Evolutionary conservation across 441 rosid genomes (phyloP), one percentile per base, ranked within the genome.

Genomic region (Aquilaria agallochum): DNA sequence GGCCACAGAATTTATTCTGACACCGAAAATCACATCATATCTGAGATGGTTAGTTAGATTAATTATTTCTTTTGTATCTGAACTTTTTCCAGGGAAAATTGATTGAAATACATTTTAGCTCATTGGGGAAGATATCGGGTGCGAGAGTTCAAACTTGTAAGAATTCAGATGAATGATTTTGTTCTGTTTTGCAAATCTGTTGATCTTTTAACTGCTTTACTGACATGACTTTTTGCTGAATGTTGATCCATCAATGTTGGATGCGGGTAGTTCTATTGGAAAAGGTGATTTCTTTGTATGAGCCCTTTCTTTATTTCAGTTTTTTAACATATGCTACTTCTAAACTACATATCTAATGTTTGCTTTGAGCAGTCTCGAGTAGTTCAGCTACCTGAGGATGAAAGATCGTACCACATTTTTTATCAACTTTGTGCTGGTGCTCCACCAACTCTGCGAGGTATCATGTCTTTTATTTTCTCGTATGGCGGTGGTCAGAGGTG

Each of bases 381-480:
- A 56, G 95, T 86, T 78, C 97, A 95, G 76, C 73, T 92, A 68
- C 81, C 85, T 73, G 62, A 69, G 65, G 94, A 94, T 61, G 99
- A 95, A 85, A 81, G 99, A 75, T 88, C 99, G 30, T 95, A 83
- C 75, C 98, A 92, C 70, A 74, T 95, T 60, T 90, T 95, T 67
- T 95, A 95, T 76, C 94, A 90, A 73, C 84, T 95, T 53, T 95
- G 98, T 82, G 94, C 95, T 59, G 98, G 99, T 66, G 97, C 96
- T 84, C 82, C 98, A 9, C 76, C 85, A 53, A 62, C 58, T 71
- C 88, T 95, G 36, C 92, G 80, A 89, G 99, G 99, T 92, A 86
- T 55, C 57, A 58, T 67, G 70, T 46, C 59, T 32, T 53, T 46
- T 47, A 10, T 13, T 5, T 36, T 4, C 42, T 36, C 7, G 5